Percentiles rank a stretch among this genome's conserved stretches.
Conservation (phyloP, 1,139 yeast species). For the Saccharomyces hybrid region DNA sequence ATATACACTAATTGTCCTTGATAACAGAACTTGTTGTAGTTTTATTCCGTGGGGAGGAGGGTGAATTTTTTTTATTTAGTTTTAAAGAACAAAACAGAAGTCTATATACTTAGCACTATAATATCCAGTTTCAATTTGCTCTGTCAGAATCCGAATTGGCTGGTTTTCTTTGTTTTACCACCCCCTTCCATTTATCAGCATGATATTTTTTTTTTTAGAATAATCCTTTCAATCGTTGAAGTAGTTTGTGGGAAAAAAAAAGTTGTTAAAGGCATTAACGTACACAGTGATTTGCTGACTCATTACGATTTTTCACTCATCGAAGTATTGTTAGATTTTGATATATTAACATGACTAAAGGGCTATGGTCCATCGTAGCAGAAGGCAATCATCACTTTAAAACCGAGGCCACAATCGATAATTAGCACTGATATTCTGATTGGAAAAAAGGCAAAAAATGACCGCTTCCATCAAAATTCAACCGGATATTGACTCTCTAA, state of each 20-base stretch:
- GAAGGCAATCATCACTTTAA: not conserved
- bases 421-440: not conserved
- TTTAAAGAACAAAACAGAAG: not conserved
- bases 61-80: not conserved
- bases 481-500: conserved; percentile 51
- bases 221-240: not conserved
- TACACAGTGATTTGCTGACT: not conserved
- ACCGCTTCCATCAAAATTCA: conserved; percentile 36
- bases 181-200: not conserved
- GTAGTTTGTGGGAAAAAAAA: not conserved
- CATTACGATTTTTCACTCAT: not conserved
- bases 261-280: not conserved
- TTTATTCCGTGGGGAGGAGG: not conserved
- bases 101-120: not conserved
- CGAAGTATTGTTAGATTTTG: not conserved
- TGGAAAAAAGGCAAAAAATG: not conserved
- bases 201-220: not conserved
- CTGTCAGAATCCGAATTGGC: not conserved
- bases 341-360: not conserved
- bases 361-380: not conserved
- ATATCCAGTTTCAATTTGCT: not conserved
- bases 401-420: not conserved
- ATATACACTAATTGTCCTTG: not conserved
- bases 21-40: not conserved
- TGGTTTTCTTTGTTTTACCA: not conserved